Evolutionary conservation across 2,329 filamentous ascomycete species (phyloP), one percentile per base, ranked within the genome.

Genomic region (Arthrobotrys pseudoclavata): DNA sequence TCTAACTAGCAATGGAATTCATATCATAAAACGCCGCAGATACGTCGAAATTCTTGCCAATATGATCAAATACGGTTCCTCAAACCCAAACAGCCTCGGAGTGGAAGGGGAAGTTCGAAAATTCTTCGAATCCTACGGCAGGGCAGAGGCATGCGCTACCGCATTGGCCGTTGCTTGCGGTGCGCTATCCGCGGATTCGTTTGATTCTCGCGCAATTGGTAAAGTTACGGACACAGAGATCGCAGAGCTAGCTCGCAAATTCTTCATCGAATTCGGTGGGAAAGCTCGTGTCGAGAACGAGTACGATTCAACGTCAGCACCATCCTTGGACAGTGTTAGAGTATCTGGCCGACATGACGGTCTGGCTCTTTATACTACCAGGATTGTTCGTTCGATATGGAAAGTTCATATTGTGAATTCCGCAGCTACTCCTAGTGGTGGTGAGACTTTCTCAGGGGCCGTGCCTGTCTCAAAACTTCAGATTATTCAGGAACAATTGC

Each of bases 161-260:
- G 94, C 96, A 26, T 86, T 99, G 63, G 96, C 96, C 10, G 96
- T 99, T 31, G 94, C 96, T 42, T 99, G 96, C 83, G 94, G 95
- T 3, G 94, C 98, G 83, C 22, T 76, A 6, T 70, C 67, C 3
- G 60, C 72, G 1, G 72, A 76, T 24, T 70, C 66, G 7, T 76
- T 70, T 52, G 72, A 76, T 34, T 76, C 72, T 10, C 72, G 72
- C 52, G 95, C 94, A 9, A 91, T 91, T 26, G 95, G 97, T 81
- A 88, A 92, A 20, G 91, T 91, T 0, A 91, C 91, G 37, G 96
- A 98, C 81, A 92, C 94, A 12, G 89, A 93, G 40, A 93, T 97
- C 0, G 87, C 97, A 55, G 94, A 97, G 80, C 89, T 91, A 77
- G 96, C 95, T 3, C 89, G 93, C 74, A 91, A 92, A 79, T 91